phyloP scores from a whole-genome alignment of 2,329 filamentous ascomycete genomes.

The Alternaria sp. region DNA sequence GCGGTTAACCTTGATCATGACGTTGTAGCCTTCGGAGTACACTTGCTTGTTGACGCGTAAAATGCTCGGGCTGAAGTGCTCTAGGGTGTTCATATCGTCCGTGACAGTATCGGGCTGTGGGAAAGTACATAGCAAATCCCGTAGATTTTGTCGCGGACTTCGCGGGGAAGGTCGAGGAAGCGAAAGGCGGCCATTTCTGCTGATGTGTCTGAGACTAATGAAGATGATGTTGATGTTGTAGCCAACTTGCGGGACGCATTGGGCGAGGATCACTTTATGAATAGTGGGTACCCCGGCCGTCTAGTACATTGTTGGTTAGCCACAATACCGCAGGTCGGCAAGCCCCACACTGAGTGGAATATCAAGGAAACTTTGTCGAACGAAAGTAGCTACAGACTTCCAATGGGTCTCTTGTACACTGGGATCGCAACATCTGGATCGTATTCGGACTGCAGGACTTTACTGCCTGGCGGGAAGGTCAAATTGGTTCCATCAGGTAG shows the following conservation, averaged over 20 bases:
- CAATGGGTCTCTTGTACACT: constrained; percentile 4
- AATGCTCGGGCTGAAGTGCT: no score
- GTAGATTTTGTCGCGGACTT: not conserved
- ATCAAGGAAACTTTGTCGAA: not conserved
- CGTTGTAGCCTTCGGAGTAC: no score
- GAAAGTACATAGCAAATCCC: no score
- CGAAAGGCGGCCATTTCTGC: not conserved
- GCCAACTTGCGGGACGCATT: not conserved
- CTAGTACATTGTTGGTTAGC: not conserved
- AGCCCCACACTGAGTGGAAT: not conserved
- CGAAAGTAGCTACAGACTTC: not conserved
- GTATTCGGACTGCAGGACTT: constrained; percentile 13
- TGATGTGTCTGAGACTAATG: not conserved
- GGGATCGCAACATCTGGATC: constrained; percentile 10
- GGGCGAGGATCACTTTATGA: no score
- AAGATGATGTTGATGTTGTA: not conserved
- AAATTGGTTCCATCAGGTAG: constrained; percentile 5
- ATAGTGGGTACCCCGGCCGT: not conserved
- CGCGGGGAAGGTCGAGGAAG: not conserved
- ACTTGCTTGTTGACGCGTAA: no score
- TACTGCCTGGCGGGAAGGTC: constrained; percentile 14
- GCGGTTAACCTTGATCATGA: no score
- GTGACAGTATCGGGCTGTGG: no score
- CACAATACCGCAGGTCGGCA: not conserved
- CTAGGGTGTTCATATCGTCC: no score